Evolutionary conservation across 2,329 filamentous ascomycete genomes (phyloP), one percentile per base, ranked within the genome.

Genomic region (Aureobasidium sp.): DNA sequence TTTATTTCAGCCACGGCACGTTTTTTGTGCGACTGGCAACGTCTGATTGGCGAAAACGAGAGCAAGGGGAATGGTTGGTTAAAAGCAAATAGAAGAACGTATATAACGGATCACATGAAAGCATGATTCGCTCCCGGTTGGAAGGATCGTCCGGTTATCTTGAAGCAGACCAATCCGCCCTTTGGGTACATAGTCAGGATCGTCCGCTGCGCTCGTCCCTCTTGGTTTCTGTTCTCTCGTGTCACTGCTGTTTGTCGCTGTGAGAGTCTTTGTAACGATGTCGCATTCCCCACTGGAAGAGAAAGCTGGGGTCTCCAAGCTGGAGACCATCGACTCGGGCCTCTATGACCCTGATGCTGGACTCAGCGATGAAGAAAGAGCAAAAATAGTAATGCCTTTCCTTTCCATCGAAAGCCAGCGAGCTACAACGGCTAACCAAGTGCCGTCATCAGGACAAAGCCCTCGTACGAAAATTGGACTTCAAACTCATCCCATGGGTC

Each of bases 391-490:
- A 75, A 66, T 82, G 27, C 26, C 46, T 3, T 32, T 29, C 27
- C 15, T 26, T 26, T 55, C 34, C 53, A 62, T 62, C 36, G 65
- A n/a, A n/a, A n/a, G n/a, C n/a, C n/a, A n/a, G n/a, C n/a, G n/a
- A n/a, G n/a, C n/a, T n/a, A n/a, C n/a, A n/a, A n/a, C n/a, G n/a
- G n/a, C n/a, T 57, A 10, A 57, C 53, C 23, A 13, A 6, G 15
- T 26, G 8, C 9, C 34, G 9, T 15, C 46, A 53, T 32, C 62
- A 88, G 86, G 86, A 88, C 66, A 81, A 80, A 64, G 82, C 81
- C 67, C 75, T 88, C 1, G 69, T 88, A 10, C 79, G 84, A 70
- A 87, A 83, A 70, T 77, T 88, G 23, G 86, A 88, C 68, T 67
- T 81, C 26, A 78, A 78, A 60, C 75, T 87, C 1, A 85, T 87